Evolutionary conservation across 169 alveolate species (phyloP).

Genomic region (Cryptosporidium baileyi): DNA sequence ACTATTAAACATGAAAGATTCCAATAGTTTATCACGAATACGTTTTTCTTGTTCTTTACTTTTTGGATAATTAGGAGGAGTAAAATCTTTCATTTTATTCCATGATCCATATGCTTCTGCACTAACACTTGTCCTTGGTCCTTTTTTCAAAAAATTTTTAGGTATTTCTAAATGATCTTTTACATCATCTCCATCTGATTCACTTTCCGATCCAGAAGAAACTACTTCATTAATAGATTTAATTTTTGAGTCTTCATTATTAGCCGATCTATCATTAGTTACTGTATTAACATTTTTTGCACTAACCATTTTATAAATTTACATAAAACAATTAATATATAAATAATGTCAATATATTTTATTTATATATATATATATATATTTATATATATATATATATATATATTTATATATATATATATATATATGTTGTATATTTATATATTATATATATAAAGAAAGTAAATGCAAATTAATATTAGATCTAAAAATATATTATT

Average conservation of each 20-base stretch:
- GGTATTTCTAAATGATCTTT: slow-evolving; percentile 35
- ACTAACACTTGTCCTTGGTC: slow-evolving; percentile 83
- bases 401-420: too few relatives aligned
- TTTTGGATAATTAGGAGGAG: slow-evolving; percentile 86
- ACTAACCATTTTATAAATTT: too few relatives aligned
- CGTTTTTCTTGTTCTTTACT: slow-evolving; percentile 83
- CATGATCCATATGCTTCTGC: slow-evolving; percentile 94
- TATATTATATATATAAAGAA: neutral
- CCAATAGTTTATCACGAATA: slow-evolving; percentile 77
- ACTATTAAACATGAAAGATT: slow-evolving; percentile 84
- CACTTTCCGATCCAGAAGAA: slow-evolving; percentile 66
- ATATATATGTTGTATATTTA: too few relatives aligned
- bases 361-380: too few relatives aligned
- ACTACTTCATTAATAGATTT: neutral
- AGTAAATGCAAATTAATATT: neutral
- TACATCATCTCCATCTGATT: slow-evolving; percentile 49
- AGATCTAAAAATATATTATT: neutral
- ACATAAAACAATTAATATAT: too few relatives aligned
- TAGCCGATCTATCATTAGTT: neutral
- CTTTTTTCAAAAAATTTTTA: slow-evolving; percentile 38
- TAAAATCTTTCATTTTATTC: slow-evolving; percentile 88
- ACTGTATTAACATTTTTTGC: slow-evolving; percentile 20
- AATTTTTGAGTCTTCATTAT: neutral
- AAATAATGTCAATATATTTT: too few relatives aligned
- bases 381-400: too few relatives aligned